These are phyloP conservation scores for Irpex rosettiformis DNA, from an alignment of 1,284 basidiomycete genomes.

Conservation along the genomic window DNA sequence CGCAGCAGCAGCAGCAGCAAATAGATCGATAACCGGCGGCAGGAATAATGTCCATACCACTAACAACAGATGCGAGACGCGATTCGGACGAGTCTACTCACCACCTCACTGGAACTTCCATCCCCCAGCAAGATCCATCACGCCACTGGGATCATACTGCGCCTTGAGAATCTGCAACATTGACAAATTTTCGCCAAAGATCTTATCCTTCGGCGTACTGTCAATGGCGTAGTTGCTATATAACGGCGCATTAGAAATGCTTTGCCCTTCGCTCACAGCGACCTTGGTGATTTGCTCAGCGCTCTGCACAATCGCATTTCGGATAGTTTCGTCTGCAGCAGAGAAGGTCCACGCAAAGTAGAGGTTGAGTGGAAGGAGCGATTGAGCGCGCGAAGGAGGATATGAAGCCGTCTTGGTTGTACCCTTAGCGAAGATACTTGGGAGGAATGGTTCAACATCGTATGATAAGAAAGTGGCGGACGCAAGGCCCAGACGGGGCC, in stretches of 20 bases:
- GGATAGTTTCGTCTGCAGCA: conserved; percentile 35
- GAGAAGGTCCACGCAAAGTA: conserved; percentile 40
- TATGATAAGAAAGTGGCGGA: conserved; percentile 38
- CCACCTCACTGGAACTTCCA: conserved; percentile 27
- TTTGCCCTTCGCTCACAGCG: conserved; percentile 41
- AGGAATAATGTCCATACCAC: not conserved
- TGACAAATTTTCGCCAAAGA: conserved; percentile 47
- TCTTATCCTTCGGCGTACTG: conserved; percentile 38
- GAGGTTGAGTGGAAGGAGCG: conserved; percentile 44
- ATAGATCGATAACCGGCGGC: too few relatives aligned
- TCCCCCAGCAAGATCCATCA: conserved; percentile 60
- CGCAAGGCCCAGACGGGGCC: conserved; percentile 18
- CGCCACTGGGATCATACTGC: conserved; percentile 42
- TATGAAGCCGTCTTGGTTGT: conserved; percentile 37
- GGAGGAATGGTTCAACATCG: conserved; percentile 54
- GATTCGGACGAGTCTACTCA: not conserved
- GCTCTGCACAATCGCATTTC: conserved; percentile 36
- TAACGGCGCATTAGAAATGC: conserved; percentile 33
- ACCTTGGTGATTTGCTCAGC: conserved; percentile 34
- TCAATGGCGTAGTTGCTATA: conserved; percentile 54
- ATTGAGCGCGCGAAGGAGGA: conserved; percentile 39
- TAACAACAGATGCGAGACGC: too few relatives aligned
- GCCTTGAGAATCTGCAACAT: conserved; percentile 37
- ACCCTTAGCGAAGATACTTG: conserved; percentile 39
- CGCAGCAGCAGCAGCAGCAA: too few relatives aligned